A percentile compares a stretch with the other conserved stretches of the same genome.
Conservation (phyloP, 352 stramenopile species). For the Phytophthora sp. region DNA sequence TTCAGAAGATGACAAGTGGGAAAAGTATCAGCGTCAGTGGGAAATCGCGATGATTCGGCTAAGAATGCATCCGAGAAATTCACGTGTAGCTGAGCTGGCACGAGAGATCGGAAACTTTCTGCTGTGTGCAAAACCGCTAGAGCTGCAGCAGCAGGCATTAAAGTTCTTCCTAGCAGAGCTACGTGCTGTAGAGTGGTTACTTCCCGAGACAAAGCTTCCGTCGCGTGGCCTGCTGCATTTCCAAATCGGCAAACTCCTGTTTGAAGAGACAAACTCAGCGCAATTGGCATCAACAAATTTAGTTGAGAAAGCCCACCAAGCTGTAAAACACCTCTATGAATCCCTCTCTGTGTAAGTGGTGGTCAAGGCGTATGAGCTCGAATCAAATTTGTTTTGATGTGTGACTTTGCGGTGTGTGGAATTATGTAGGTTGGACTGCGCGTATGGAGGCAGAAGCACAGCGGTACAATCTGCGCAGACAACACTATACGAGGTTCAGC, state of each 20-base stretch:
- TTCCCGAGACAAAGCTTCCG: conserved; percentile 42
- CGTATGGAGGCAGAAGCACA: conserved; percentile 31
- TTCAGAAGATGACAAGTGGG: conserved; percentile 31
- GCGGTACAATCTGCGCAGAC: conserved; percentile 23
- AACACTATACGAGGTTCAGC: conserved; percentile 37
- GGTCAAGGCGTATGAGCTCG: too few relatives aligned
- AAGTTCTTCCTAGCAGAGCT: conserved; percentile 40
- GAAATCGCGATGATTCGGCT: conserved; percentile 24
- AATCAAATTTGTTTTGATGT: too few relatives aligned
- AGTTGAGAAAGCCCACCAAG: conserved; percentile 18
- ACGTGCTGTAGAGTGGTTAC: conserved; percentile 44
- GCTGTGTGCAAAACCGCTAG: conserved; percentile 4
- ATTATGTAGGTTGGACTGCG: conserved; percentile 26
- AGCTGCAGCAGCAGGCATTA: conserved; percentile 18
- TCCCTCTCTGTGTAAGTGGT: conserved; percentile 44
- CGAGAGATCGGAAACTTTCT: conserved; percentile 55
- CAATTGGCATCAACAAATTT: not conserved
- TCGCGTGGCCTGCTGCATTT: conserved; percentile 50
- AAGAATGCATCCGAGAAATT: conserved; percentile 37
- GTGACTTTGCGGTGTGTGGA: not conserved
- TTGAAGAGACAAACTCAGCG: conserved; percentile 12
- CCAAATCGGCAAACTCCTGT: conserved; percentile 50
- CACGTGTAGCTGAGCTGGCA: conserved; percentile 31
- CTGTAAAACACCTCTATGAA: conserved; percentile 38
- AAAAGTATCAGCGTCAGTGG: conserved; percentile 31